Conservation (phyloP, 176 grass and related monocot species). For the Phyllostachys edulis region DNA sequence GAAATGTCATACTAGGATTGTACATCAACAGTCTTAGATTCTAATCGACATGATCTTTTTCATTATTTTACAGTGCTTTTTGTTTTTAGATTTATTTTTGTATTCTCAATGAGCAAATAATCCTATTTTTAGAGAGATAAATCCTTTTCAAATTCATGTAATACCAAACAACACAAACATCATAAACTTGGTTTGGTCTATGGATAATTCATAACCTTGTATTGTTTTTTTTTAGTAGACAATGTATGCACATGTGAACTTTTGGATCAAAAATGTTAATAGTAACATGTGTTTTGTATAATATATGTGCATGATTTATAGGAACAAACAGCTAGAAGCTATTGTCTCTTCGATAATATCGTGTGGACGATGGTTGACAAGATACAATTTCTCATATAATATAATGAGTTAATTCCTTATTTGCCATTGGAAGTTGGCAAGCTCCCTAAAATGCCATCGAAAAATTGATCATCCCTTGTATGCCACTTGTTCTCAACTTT, state of each 20-base stretch:
- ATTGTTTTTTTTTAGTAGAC: background rate
- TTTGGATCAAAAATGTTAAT: background rate
- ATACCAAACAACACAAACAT: background rate
- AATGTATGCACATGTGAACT: background rate
- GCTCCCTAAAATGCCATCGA: too few relatives aligned
- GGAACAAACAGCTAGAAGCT: slow-evolving; percentile 7
- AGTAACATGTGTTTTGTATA: background rate
- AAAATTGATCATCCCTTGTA: too few relatives aligned
- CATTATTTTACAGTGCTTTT: background rate
- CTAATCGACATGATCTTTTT: background rate
- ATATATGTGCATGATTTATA: background rate
- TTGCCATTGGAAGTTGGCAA: too few relatives aligned
- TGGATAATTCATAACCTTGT: background rate
- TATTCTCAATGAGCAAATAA: background rate
- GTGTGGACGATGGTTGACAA: background rate
- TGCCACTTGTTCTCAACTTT: too few relatives aligned
- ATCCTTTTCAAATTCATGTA: background rate
- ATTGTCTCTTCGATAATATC: background rate
- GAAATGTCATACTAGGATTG: background rate
- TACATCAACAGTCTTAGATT: background rate
- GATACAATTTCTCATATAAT: background rate
- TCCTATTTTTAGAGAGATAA: background rate
- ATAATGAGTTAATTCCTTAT: too few relatives aligned
- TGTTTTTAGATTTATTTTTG: background rate
- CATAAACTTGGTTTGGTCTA: background rate